Conservation (phyloP, 768 basidiomycete genomes). For the Suillus subalutaceus region DNA sequence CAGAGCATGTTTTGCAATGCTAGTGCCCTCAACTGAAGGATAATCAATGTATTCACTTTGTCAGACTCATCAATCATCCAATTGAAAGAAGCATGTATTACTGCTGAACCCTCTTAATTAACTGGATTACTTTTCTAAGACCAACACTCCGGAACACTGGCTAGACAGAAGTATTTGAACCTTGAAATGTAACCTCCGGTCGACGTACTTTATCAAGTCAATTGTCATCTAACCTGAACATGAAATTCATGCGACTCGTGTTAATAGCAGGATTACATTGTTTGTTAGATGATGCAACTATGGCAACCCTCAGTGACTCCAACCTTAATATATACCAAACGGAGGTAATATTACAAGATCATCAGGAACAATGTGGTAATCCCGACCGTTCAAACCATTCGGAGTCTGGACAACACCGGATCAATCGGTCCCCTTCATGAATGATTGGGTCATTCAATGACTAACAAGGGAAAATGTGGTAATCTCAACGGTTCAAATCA, state of each 20-base stretch:
- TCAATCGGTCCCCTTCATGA: not conserved
- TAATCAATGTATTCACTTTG: constrained; percentile 1
- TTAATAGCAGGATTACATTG: not conserved
- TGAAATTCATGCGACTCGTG: not conserved
- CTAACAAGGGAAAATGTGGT: too few relatives aligned
- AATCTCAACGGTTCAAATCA: not conserved
- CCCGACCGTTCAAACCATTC: not conserved
- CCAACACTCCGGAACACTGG: not conserved
- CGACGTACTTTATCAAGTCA: not conserved
- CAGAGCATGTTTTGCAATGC: not conserved
- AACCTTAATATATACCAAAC: not conserved
- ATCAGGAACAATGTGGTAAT: not conserved
- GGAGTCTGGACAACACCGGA: not conserved
- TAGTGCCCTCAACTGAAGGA: not conserved
- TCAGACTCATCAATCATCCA: not conserved
- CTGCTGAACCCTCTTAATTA: not conserved
- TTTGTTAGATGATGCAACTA: not conserved
- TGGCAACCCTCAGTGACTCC: not conserved
- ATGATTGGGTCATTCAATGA: too few relatives aligned
- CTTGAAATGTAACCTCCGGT: not conserved
- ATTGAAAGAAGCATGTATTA: not conserved
- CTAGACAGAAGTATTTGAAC: not conserved
- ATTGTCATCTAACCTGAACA: not conserved
- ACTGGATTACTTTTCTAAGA: not conserved
- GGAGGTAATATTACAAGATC: not conserved